Percentiles rank a stretch among this genome's conserved stretches.
phyloP scores from a whole-genome alignment of 2,329 filamentous ascomycete species.

The Byssoonygena ceratinophila region DNA sequence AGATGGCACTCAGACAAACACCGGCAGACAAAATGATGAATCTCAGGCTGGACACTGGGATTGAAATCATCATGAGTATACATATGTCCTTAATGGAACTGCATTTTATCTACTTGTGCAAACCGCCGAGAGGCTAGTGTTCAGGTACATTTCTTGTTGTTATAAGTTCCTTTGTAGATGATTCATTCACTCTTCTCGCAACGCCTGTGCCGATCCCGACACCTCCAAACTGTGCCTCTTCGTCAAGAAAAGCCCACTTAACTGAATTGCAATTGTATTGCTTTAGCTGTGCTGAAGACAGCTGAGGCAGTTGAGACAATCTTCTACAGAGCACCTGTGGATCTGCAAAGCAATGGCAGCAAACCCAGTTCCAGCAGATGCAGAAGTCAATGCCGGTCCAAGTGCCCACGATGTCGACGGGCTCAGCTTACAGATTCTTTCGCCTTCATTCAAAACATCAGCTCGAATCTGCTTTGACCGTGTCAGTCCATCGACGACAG shows the following conservation, averaged over 20 bases:
- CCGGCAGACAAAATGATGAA: not conserved
- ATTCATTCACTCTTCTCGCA: too few relatives aligned
- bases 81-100: not conserved
- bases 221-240: too few relatives aligned
- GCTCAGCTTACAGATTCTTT: slow-evolving; percentile 30
- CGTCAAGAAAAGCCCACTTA: too few relatives aligned
- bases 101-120: not conserved
- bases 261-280: too few relatives aligned
- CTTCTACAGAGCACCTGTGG: not conserved
- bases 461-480: slow-evolving; percentile 30
- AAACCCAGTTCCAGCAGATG: not conserved
- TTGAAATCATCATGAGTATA: not conserved
- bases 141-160: not conserved
- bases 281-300: too few relatives aligned
- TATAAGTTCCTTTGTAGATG: too few relatives aligned
- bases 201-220: too few relatives aligned
- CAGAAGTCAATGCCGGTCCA: not conserved
- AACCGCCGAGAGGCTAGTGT: not conserved
- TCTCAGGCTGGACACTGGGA: not conserved
- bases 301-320: too few relatives aligned
- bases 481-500: slow-evolving; percentile 34
- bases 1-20: not conserved
- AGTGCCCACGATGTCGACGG: not conserved
- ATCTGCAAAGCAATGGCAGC: not conserved
- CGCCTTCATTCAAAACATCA: slow-evolving; percentile 31